Conservation (phyloP, 768 basidiomycete species). For the Boletus rex-veris region DNA sequence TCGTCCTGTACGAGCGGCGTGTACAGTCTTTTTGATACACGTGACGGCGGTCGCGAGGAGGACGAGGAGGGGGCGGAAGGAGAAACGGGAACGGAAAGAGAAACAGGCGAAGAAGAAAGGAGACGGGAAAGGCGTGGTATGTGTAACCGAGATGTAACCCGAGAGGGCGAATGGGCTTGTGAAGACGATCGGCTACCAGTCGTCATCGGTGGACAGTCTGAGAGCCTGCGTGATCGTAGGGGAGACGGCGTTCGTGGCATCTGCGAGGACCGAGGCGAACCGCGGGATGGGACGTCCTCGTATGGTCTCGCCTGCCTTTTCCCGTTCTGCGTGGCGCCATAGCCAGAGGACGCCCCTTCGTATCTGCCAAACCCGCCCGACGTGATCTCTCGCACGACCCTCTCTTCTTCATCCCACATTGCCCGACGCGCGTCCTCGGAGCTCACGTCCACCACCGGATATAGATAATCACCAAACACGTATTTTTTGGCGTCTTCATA, state of each 20-base stretch:
- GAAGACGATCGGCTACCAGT: constrained; percentile 11
- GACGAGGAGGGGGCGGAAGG: background rate
- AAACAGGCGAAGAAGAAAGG: background rate
- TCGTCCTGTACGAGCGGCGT: constrained; percentile 43
- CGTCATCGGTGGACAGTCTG: constrained; percentile 8
- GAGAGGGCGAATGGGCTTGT: background rate
- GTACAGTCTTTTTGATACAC: constrained; percentile 8
- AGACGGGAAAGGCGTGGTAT: constrained; percentile 13
- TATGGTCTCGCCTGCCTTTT: constrained; percentile 3
- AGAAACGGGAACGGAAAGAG: background rate
- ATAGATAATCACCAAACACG: constrained; percentile 88
- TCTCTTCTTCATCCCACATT: constrained; percentile 31
- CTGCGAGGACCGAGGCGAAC: background rate
- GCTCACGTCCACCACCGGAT: constrained; percentile 86
- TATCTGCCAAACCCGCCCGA: constrained; percentile 5
- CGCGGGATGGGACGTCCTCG: background rate
- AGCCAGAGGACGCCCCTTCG: constrained; percentile 7
- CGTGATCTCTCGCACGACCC: constrained; percentile 27
- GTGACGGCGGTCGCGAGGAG: background rate
- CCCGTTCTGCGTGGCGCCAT: constrained; percentile 27
- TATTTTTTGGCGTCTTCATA: constrained; percentile 75
- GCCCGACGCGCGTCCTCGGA: constrained; percentile 39
- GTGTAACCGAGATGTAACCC: constrained; percentile 3
- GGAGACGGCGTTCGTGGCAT: constrained; percentile 9
- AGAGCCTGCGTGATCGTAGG: background rate